Percentiles rank a stretch among this genome's conserved stretches.
These are phyloP conservation scores for Reticulascus tulasneorum DNA, from an alignment of 2,329 filamentous ascomycete species.

Conservation along the genomic window DNA sequence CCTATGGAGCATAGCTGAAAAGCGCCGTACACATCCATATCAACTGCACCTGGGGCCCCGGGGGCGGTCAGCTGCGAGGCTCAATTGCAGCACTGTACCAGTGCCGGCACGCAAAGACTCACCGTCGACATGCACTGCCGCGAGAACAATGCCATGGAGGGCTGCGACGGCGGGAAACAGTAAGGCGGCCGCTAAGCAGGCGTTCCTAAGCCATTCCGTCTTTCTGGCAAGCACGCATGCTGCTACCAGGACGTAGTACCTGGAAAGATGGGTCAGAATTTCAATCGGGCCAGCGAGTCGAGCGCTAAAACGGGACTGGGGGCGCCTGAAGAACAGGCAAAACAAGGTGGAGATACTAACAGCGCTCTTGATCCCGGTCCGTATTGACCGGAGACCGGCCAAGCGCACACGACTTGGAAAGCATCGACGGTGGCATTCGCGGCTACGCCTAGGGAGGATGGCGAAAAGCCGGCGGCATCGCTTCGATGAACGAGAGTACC, in stretches of 20 bases:
- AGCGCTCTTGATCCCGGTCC: slow-evolving; percentile 49
- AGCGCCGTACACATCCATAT: slow-evolving; percentile 66
- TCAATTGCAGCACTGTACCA: background rate
- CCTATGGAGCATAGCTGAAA: slow-evolving; percentile 66
- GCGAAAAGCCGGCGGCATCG: background rate
- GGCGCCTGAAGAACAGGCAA: background rate
- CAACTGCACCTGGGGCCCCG: slow-evolving; percentile 48
- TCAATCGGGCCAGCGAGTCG: background rate
- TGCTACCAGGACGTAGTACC: slow-evolving; percentile 61
- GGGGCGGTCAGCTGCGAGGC: background rate
- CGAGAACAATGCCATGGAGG: slow-evolving; percentile 59
- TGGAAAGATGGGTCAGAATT: no score
- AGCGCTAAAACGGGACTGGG: background rate
- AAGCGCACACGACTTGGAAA: slow-evolving; percentile 50
- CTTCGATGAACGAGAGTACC: slow-evolving; percentile 1
- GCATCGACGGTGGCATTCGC: slow-evolving; percentile 8
- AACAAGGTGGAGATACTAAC: slow-evolving; percentile 28
- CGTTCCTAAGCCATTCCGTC: slow-evolving; percentile 57
- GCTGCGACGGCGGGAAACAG: slow-evolving; percentile 62
- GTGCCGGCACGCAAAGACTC: slow-evolving; percentile 18
- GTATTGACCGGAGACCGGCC: slow-evolving; percentile 55
- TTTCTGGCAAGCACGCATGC: slow-evolving; percentile 61
- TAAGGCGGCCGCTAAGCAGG: slow-evolving; percentile 59
- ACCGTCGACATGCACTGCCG: slow-evolving; percentile 56
- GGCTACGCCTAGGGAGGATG: no score